phyloP scores from a whole-genome alignment of 2,329 filamentous ascomycete genomes.

The Trichophyton verrucosum region DNA sequence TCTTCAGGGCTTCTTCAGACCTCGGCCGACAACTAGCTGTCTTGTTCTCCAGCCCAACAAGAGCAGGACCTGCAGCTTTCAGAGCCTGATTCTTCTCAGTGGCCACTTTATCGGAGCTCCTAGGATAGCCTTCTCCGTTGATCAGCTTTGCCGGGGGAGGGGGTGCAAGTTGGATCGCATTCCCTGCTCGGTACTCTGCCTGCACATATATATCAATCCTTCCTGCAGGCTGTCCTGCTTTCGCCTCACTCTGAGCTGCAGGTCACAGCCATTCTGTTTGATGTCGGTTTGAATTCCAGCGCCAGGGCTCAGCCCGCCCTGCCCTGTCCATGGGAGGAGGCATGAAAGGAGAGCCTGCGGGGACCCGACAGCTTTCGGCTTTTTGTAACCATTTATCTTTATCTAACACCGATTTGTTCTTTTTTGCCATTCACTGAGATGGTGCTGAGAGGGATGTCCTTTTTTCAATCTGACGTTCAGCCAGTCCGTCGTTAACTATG shows the following conservation, averaged over 20 bases:
- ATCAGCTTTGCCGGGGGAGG: not conserved
- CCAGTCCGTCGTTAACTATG: no score
- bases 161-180: not conserved
- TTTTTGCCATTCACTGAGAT: no score
- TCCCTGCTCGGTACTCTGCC: not conserved
- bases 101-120: not conserved
- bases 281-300: not conserved
- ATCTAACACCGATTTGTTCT: not conserved
- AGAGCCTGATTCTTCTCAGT: not conserved
- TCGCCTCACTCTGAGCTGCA: slow-evolving; percentile 1
- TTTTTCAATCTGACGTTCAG: no score
- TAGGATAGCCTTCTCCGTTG: not conserved
- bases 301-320: not conserved
- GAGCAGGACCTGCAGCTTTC: not conserved
- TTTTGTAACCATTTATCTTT: not conserved
- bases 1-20: not conserved
- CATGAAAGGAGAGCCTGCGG: not conserved
- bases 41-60: not conserved
- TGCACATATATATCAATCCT: not conserved
- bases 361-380: not conserved
- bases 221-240: not conserved
- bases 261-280: not conserved
- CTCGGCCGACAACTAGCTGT: not conserved
- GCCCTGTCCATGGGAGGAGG: not conserved
- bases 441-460: no score